Conservation (phyloP, 495 filamentous ascomycete genomes). For the Lepraria neglecta region DNA sequence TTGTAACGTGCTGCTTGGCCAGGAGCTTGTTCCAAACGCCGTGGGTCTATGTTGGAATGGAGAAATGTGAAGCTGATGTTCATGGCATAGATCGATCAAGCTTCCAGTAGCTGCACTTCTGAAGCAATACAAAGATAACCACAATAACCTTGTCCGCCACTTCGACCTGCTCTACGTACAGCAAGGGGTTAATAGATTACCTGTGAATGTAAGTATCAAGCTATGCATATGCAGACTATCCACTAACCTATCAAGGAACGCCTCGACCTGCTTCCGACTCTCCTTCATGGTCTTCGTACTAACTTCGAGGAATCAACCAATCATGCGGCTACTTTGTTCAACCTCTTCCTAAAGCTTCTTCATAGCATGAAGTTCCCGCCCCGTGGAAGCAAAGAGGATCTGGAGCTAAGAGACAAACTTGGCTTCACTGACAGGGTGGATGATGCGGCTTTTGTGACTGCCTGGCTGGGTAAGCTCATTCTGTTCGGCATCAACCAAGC, state of each 20-base stretch:
- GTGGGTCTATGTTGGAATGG: neutral
- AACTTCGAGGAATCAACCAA: constrained; percentile 54
- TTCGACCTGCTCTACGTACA: constrained; percentile 88
- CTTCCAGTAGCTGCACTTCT: constrained; percentile 77
- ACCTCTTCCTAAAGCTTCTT: constrained; percentile 71
- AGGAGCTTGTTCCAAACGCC: neutral
- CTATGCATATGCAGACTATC: neutral
- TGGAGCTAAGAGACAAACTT: constrained; percentile 55
- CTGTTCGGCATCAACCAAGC: constrained; percentile 51
- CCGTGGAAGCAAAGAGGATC: constrained; percentile 73
- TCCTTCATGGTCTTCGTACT: constrained; percentile 62
- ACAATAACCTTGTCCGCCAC: constrained; percentile 66
- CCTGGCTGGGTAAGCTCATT: constrained; percentile 74
- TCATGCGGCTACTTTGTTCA: constrained; percentile 72
- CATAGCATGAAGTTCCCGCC: constrained; percentile 63
- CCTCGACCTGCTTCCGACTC: constrained; percentile 60
- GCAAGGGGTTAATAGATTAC: constrained; percentile 70
- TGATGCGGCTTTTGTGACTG: constrained; percentile 68
- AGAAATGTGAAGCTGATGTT: neutral
- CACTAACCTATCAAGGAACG: constrained; percentile 42
- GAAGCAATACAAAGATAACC: constrained; percentile 81
- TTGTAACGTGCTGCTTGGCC: neutral
- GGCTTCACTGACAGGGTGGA: constrained; percentile 53
- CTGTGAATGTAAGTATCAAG: constrained; percentile 27
- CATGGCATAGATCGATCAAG: constrained; percentile 46